These are phyloP conservation scores for Debaryomyces coudertii DNA, from an alignment of 1,139 yeast species.

Conservation along the genomic window DNA sequence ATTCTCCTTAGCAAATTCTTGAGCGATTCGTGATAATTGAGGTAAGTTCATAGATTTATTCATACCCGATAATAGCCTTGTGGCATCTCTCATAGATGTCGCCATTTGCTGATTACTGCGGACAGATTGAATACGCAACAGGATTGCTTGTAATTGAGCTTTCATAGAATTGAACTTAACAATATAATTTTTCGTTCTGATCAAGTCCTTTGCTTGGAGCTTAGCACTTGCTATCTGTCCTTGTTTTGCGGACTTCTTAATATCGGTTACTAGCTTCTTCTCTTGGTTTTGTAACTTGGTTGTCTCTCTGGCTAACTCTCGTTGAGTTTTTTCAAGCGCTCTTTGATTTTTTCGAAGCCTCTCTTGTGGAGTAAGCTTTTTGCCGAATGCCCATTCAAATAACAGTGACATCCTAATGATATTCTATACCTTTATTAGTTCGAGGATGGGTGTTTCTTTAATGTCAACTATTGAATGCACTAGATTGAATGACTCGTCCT, in stretches of 20 bases:
- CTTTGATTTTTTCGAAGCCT: slow-evolving; percentile 92
- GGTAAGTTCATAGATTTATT: slow-evolving; percentile 89
- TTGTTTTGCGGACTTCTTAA: slow-evolving; percentile 85
- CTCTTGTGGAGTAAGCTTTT: slow-evolving; percentile 92
- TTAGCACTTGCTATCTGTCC: slow-evolving; percentile 90
- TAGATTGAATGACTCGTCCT: neutral
- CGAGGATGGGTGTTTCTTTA: neutral
- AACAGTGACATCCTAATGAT: slow-evolving; percentile 47
- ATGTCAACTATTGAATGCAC: neutral
- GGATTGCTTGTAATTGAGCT: slow-evolving; percentile 93
- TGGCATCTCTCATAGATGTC: slow-evolving; percentile 93
- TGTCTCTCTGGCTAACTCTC: slow-evolving; percentile 89
- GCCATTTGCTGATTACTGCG: slow-evolving; percentile 96
- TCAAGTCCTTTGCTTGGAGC: slow-evolving; percentile 93
- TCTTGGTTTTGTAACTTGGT: slow-evolving; percentile 87
- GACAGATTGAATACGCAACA: slow-evolving; percentile 85
- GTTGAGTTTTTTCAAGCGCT: slow-evolving; percentile 88
- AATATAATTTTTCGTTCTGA: slow-evolving; percentile 80
- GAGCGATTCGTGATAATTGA: slow-evolving; percentile 83
- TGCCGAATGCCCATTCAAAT: slow-evolving; percentile 96
- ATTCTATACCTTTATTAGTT: neutral
- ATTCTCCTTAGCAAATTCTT: slow-evolving; percentile 92
- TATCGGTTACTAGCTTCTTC: slow-evolving; percentile 80
- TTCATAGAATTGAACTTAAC: slow-evolving; percentile 92
- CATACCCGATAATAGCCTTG: slow-evolving; percentile 81